phyloP scores from a whole-genome alignment of 768 basidiomycete genomes.

The Baorangia bicolor region DNA sequence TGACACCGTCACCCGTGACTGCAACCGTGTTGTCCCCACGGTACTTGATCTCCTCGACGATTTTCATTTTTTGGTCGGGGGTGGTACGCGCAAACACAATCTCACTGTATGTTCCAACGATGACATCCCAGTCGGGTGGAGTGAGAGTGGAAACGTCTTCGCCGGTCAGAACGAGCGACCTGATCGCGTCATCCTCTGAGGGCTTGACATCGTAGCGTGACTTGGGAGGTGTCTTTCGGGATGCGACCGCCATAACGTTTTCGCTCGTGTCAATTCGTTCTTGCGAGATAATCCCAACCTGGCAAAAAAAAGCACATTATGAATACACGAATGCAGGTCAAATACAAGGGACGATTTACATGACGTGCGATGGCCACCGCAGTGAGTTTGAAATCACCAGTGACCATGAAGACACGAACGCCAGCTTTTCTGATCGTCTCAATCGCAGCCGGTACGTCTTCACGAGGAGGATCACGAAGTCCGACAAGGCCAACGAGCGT shows the following conservation, averaged over 20 bases:
- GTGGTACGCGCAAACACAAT: constrained; percentile 58
- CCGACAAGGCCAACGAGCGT: constrained; percentile 51
- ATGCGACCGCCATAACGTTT: constrained; percentile 20
- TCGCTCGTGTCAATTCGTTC: constrained; percentile 37
- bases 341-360: constrained; percentile 28
- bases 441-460: constrained; percentile 47
- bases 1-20: constrained; percentile 57
- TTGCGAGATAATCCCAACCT: constrained; percentile 46
- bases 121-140: constrained; percentile 38
- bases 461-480: constrained; percentile 60
- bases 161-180: constrained; percentile 46
- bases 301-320: background rate
- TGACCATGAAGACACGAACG: constrained; percentile 56
- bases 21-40: constrained; percentile 50
- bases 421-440: constrained; percentile 48
- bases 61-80: constrained; percentile 57
- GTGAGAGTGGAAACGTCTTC: constrained; percentile 40
- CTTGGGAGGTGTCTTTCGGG: constrained; percentile 14
- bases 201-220: constrained; percentile 35
- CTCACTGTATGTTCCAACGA: constrained; percentile 37
- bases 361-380: constrained; percentile 51
- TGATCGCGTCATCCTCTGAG: constrained; percentile 35
- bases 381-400: constrained; percentile 55
- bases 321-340: background rate
- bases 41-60: constrained; percentile 52